Evolutionary conservation across 768 basidiomycete genomes (phyloP), one percentile per base, ranked within the genome.

Genomic region (Phylloporus sp.): DNA sequence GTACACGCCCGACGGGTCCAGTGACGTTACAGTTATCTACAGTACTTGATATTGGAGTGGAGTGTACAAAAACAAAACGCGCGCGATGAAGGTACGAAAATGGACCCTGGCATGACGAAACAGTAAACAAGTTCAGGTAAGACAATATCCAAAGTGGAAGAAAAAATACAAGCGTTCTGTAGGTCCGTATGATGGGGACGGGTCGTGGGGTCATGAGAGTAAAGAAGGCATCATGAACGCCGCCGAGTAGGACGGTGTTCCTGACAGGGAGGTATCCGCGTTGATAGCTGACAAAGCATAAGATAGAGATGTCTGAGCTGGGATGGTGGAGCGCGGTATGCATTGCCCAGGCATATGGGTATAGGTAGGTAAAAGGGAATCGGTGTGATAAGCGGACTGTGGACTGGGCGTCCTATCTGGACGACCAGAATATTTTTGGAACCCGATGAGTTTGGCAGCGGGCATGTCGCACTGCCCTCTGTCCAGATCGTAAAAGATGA

Each of bases 401-500:
- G 59, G 63, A 47, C 56, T 64, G 20, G 61, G 68, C 7, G 61
- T 61, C 53, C 61, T 64, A 45, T 67, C 72, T 9, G 59, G 49
- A 53, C 59, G 61, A 57, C 60, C 59, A 24, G 63, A 58, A 58
- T 73, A 71, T 64, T 71, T 72, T 61, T 76, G 74, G 65, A 79
- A 79, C 35, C 75, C 77, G 56, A 81, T 49, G 55, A 90, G 73
- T 61, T 84, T 77, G 53, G 80, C 86, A 43, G 80, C 77, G 15
- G 88, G 85, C 68, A 76, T 70, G 49, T 73, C 73, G 31, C 73
- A 71, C 57, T 73, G 68, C 58, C 73, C 75, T 63, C 84, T 80
- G 60, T 86, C 82, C 58, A 90, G 72, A 58, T 86, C 80, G 66
- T 88, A 89, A 44, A 83, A 74, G 57, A 88, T 70, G 59, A 77